Evolutionary conservation across 345 rosid genomes (phyloP), one percentile per base, ranked within the genome.

Genomic region (Psidium friedrichsthalianum): DNA sequence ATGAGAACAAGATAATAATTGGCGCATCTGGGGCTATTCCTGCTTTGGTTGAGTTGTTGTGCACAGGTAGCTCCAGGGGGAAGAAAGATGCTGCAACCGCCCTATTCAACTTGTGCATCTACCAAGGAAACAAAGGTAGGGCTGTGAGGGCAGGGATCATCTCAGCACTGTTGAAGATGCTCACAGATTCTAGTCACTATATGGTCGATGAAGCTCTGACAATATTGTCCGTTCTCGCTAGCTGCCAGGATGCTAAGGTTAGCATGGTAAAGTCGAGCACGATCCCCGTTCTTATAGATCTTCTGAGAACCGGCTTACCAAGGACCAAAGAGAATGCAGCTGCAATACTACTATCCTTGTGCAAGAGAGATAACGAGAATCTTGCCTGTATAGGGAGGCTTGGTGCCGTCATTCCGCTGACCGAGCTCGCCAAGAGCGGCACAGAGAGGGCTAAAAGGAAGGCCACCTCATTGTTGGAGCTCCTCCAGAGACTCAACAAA

Each of bases 41-140:
- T 13, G 95, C 98, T 29, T 84, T 97, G 87, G 96, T 97, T 21
- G 90, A 94, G 49, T 91, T 97, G 87, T 94, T 96, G 40, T 93
- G 90, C 61, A 90, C 88, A 57, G 98, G 99, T 51, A 93, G 93
- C 90, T 25, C 85, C 6, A 91, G 99, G 89, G 99, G 99, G 83
- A 95, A 93, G 91, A 97, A 97, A 89, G 99, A 97, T 82, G 99
- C 99, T 8, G 98, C 99, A 21, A 93, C 98, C 5, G 99, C 99
- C 56, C 90, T 97, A 86, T 96, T 94, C 88, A 97, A 96, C 88
- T 89, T 97, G 87, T 97, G 99, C 92, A 90, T 94, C 44, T 95
- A 96, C 85, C 93, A 89, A 82, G 99, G 95, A 74, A 97, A 97
- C 91, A 96, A 93, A 92, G 98, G 97, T 12, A 94, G 96, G 88